phyloP scores from a whole-genome alignment of 176 grass and related monocot species.

The Carex kokanica region DNA sequence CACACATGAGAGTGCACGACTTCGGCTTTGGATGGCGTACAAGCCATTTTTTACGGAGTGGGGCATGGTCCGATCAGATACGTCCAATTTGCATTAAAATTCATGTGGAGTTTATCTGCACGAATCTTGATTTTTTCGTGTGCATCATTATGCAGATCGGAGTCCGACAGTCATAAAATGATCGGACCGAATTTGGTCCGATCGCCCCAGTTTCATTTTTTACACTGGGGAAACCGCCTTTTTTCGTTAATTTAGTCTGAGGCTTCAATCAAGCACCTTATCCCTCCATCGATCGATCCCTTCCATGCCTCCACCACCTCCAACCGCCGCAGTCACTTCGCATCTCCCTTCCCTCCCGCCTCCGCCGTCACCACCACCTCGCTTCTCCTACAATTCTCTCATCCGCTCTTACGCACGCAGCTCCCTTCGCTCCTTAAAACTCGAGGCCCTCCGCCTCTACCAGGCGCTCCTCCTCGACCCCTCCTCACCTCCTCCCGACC shows the following conservation, averaged over 20 bases:
- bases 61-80: no score
- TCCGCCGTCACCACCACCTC: not conserved
- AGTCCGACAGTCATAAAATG: no score
- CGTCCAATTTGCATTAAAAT: no score
- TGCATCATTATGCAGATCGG: no score
- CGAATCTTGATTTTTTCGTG: no score
- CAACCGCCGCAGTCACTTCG: not conserved
- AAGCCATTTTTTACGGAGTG: no score
- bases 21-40: no score
- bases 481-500: conserved; percentile 18
- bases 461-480: conserved; percentile 48
- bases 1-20: no score
- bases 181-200: no score
- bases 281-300: not conserved
- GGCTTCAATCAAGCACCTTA: conserved; percentile 4
- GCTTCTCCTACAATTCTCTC: conserved; percentile 46
- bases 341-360: not conserved
- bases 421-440: conserved; percentile 27
- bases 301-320: conserved; percentile 3
- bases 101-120: no score
- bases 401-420: conserved; percentile 65
- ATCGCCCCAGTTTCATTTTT: no score
- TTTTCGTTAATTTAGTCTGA: not conserved
- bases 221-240: no score
- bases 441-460: conserved; percentile 45